Conservation (phyloP, 2,329 filamentous ascomycete genomes). For the Pezicula neosporulosa region DNA sequence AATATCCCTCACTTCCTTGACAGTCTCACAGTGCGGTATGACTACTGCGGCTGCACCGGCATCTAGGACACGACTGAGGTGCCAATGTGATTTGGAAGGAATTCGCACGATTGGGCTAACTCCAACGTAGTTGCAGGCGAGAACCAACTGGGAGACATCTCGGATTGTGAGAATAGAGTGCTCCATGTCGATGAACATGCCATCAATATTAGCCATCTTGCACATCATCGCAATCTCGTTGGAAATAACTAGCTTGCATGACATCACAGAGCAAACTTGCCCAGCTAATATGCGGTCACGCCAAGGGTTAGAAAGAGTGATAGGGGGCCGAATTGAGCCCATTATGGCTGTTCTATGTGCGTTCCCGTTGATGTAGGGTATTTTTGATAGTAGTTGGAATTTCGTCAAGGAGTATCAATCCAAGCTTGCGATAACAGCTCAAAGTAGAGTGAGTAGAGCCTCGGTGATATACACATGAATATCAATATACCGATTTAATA, state of each 20-base stretch:
- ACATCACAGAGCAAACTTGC: not conserved
- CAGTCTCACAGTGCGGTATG: constrained; percentile 36
- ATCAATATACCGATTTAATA: no score
- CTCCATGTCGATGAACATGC: constrained; percentile 42
- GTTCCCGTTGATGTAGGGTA: no score
- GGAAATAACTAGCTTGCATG: constrained; percentile 4
- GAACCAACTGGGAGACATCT: constrained; percentile 32
- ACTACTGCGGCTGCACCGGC: constrained; percentile 37
- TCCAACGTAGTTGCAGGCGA: constrained; percentile 35
- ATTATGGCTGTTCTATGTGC: no score
- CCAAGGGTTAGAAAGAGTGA: not conserved
- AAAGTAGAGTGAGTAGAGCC: no score
- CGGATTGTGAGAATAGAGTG: constrained; percentile 36
- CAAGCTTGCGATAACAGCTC: no score
- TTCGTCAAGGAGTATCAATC: no score
- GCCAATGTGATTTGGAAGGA: constrained; percentile 35
- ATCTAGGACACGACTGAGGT: constrained; percentile 35
- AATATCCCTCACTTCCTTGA: constrained; percentile 33
- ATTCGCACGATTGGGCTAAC: constrained; percentile 38
- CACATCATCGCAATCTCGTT: constrained; percentile 33
- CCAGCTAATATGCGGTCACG: not conserved
- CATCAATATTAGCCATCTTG: constrained; percentile 37
- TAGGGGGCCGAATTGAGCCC: not conserved
- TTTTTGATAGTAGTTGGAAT: no score
- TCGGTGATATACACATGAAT: no score